These are phyloP conservation scores for Closterium sp. DNA, from an alignment of 139 green algal species.

Conservation along the genomic window DNA sequence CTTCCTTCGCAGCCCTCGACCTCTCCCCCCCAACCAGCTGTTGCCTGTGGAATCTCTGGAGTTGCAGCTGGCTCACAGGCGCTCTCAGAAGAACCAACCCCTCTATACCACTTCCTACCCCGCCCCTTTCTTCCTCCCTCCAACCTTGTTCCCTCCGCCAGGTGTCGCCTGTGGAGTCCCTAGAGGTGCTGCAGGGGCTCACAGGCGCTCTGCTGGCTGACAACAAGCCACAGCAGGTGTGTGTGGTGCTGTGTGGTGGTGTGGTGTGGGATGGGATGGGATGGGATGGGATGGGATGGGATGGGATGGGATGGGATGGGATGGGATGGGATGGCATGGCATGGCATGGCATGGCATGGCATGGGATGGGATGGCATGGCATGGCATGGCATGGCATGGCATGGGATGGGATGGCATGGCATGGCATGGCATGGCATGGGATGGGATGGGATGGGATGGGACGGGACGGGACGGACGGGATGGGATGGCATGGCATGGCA, in stretches of 20 bases:
- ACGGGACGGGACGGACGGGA: no score
- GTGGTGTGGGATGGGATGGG: neutral
- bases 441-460: no score
- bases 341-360: neutral
- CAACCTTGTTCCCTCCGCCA: no score
- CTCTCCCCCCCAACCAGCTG: neutral
- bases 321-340: neutral
- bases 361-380: neutral
- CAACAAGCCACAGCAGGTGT: slow-evolving; percentile 18
- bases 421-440: no score
- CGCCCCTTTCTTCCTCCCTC: no score
- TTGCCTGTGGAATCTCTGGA: no score
- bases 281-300: neutral
- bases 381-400: neutral
- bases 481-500: no score
- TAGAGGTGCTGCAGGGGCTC: slow-evolving; percentile 29
- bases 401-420: no score
- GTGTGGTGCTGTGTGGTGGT: neutral
- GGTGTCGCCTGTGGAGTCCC: slow-evolving; percentile 6
- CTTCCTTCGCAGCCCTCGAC: no score
- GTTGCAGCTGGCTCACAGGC: no score
- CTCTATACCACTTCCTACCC: no score
- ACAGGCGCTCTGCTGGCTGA: slow-evolving; percentile 26
- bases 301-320: neutral
- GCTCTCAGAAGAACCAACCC: no score